These are phyloP conservation scores for Solanum sitiens DNA, from an alignment of 257 asterid species.

Conservation along the genomic window DNA sequence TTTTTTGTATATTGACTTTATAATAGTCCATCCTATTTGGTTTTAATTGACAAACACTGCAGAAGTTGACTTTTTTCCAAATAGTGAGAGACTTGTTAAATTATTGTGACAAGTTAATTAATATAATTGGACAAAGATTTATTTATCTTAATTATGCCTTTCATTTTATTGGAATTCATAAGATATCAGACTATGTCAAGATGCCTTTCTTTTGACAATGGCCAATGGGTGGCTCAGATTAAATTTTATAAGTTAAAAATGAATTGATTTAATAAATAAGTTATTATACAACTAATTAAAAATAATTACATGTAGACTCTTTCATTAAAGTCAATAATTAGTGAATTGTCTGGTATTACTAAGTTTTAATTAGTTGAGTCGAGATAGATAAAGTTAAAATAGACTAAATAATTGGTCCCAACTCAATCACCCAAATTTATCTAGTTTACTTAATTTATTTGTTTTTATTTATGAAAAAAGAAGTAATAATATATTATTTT, in stretches of 20 bases:
- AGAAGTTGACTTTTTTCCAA: background rate
- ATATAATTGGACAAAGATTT: background rate
- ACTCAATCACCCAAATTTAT: background rate
- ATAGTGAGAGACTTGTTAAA: background rate
- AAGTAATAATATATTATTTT: background rate
- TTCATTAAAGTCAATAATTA: too few species aligned
- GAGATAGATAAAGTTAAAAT: background rate
- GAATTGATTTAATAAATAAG: background rate
- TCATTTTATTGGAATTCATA: background rate
- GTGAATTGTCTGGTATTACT: too few species aligned
- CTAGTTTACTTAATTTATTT: background rate
- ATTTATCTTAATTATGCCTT: background rate
- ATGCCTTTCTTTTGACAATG: background rate
- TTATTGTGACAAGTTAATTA: background rate
- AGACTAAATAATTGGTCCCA: background rate
- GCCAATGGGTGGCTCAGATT: background rate
- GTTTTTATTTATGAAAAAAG: background rate
- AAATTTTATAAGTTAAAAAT: background rate
- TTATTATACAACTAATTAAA: background rate
- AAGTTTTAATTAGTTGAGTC: background rate
- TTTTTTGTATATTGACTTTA: background rate
- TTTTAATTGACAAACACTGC: background rate
- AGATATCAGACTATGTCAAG: background rate
- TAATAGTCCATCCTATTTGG: background rate
- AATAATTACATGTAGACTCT: fast-evolving